phyloP scores from a whole-genome alignment of 2,329 filamentous ascomycete genomes.

The Zasmidium citrigriseum region DNA sequence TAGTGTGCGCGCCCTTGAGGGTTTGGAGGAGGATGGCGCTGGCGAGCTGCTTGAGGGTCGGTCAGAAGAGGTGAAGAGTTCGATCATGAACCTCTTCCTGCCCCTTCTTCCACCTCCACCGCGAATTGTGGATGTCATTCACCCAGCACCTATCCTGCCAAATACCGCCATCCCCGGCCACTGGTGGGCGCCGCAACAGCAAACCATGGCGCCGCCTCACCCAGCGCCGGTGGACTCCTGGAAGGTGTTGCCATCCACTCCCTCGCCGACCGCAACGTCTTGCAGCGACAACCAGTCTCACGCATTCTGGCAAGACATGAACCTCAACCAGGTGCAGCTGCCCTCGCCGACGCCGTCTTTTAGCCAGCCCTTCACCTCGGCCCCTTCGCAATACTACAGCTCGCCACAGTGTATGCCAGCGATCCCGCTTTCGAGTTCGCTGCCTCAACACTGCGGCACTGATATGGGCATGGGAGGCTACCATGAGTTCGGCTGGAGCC shows the following conservation, averaged over 20 bases:
- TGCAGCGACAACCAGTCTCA: slow-evolving; percentile 70
- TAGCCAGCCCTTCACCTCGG: slow-evolving; percentile 70
- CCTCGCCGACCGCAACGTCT: slow-evolving; percentile 68
- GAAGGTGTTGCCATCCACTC: slow-evolving; percentile 88
- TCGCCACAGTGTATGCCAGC: slow-evolving; percentile 73
- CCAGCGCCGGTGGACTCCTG: slow-evolving; percentile 79
- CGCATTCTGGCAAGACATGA: slow-evolving; percentile 78
- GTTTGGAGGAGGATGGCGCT: slow-evolving; percentile 92
- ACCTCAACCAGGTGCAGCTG: slow-evolving; percentile 69
- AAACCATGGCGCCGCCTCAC: slow-evolving; percentile 60
- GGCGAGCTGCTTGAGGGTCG: slow-evolving; percentile 90
- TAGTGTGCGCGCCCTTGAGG: slow-evolving; percentile 84
- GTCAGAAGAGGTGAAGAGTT: slow-evolving; percentile 89
- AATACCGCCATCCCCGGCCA: slow-evolving; percentile 67
- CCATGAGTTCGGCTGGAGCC: slow-evolving; percentile 82
- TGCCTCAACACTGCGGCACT: slow-evolving; percentile 80
- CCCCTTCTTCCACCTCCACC: slow-evolving; percentile 85
- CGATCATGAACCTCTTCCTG: slow-evolving; percentile 79
- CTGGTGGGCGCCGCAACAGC: slow-evolving; percentile 78
- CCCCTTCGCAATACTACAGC: slow-evolving; percentile 68
- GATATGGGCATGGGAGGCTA: slow-evolving; percentile 63
- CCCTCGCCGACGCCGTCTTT: slow-evolving; percentile 79
- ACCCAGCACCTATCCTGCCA: slow-evolving; percentile 80
- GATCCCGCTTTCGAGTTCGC: slow-evolving; percentile 82
- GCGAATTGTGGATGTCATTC: slow-evolving; percentile 84